Conservation (phyloP, 345 rosid genomes). For the Brassica rapa region DNA sequence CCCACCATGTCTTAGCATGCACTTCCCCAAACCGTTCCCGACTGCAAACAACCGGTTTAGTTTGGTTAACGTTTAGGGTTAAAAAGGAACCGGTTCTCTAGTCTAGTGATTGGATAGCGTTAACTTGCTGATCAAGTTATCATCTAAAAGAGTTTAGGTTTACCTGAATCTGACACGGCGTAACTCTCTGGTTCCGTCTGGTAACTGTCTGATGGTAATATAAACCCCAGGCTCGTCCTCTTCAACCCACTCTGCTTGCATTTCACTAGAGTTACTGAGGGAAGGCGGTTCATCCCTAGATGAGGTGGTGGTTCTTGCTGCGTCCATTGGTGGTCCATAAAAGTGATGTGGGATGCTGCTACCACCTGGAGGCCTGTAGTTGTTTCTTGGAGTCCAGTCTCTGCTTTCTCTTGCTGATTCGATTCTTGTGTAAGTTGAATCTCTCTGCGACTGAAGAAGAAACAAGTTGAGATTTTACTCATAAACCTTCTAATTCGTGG, state of each 20-base stretch:
- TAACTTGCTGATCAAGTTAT: background rate
- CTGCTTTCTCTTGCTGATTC: slow-evolving; percentile 67
- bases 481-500: background rate
- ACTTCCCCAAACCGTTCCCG: slow-evolving; percentile 93
- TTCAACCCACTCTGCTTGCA: slow-evolving; percentile 96
- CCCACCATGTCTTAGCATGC: slow-evolving; percentile 97
- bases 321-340: slow-evolving; percentile 52
- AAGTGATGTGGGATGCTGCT: slow-evolving; percentile 43
- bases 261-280: slow-evolving; percentile 85
- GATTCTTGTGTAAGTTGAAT: slow-evolving; percentile 69
- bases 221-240: slow-evolving; percentile 94
- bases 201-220: slow-evolving; percentile 88
- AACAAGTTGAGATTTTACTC: slow-evolving; percentile 16
- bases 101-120: background rate
- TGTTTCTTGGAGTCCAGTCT: slow-evolving; percentile 74
- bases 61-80: background rate
- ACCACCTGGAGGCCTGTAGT: slow-evolving; percentile 42
- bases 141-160: background rate
- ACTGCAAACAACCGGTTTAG: slow-evolving; percentile 48
- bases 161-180: slow-evolving; percentile 99
- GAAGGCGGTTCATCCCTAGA: slow-evolving; percentile 83
- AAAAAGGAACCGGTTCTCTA: background rate
- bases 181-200: slow-evolving; percentile 88
- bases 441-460: slow-evolving; percentile 56
- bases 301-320: slow-evolving; percentile 77